Conservation (phyloP, 768 basidiomycete species). For the Pleurotus eryngii region DNA sequence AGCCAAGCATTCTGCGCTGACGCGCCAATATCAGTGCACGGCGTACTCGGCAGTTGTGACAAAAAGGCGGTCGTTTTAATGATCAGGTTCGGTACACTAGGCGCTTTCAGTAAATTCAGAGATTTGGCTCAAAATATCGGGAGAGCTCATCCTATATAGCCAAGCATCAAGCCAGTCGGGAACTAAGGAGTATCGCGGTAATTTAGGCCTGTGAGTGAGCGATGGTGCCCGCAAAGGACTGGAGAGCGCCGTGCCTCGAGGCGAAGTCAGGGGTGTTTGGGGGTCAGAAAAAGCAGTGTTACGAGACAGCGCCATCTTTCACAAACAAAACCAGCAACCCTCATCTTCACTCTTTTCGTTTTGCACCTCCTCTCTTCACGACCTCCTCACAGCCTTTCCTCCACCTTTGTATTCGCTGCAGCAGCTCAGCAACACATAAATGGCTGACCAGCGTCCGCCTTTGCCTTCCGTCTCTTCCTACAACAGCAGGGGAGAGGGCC, state of each 20-base stretch:
- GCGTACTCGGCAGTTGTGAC: too few relatives aligned
- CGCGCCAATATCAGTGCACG: too few relatives aligned
- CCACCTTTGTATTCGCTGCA: slow-evolving; percentile 5
- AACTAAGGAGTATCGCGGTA: too few relatives aligned
- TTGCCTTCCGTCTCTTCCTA: slow-evolving; percentile 31
- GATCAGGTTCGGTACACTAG: too few relatives aligned
- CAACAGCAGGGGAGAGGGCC: slow-evolving; percentile 26
- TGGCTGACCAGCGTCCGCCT: slow-evolving; percentile 36
- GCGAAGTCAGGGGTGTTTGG: slow-evolving; percentile 5
- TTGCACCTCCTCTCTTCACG: neutral
- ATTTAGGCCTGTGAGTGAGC: too few relatives aligned
- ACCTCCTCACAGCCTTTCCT: neutral
- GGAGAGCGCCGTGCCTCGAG: neutral
- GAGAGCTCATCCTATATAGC: too few relatives aligned
- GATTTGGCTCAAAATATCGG: too few relatives aligned
- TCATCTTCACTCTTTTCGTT: slow-evolving; percentile 6
- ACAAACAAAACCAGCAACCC: slow-evolving; percentile 8
- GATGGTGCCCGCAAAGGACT: slow-evolving; percentile 2
- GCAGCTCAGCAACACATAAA: slow-evolving; percentile 9
- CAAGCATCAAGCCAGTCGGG: too few relatives aligned
- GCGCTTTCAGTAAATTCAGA: too few relatives aligned
- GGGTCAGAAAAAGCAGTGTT: slow-evolving; percentile 6
- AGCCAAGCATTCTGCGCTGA: too few relatives aligned
- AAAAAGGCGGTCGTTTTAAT: too few relatives aligned
- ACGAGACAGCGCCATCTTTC: slow-evolving; percentile 7